These are phyloP conservation scores for Chytriomyces confervae DNA, from an alignment of 192 early-diverging fungal species.

Conservation along the genomic window DNA sequence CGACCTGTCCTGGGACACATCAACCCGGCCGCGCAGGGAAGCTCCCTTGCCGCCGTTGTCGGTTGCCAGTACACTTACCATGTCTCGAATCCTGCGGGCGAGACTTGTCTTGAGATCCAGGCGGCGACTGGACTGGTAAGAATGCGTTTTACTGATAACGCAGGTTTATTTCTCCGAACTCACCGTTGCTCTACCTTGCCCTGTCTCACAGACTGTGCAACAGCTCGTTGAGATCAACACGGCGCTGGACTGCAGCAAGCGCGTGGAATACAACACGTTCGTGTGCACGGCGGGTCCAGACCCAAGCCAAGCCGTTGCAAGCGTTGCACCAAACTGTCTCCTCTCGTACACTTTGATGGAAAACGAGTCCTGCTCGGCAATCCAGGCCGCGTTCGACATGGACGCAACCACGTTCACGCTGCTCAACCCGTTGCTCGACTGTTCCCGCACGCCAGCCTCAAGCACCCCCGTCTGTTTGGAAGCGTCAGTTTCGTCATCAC, in stretches of 20 bases:
- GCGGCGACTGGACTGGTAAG: conserved; percentile 29
- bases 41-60: conserved; percentile 10
- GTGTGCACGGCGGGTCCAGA: not conserved
- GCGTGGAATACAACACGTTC: not conserved
- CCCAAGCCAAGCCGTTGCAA: not conserved
- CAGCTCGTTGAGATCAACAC: conserved; percentile 1
- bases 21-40: not conserved
- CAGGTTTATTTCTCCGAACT: not conserved
- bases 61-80: not conserved
- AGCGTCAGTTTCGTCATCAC: not conserved
- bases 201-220: not conserved
- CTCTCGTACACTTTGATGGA: not conserved
- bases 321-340: not conserved
- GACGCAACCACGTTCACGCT: conserved; percentile 3
- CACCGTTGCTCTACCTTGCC: no score
- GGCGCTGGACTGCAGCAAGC: conserved; percentile 8
- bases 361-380: conserved; percentile 20
- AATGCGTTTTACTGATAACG: not conserved
- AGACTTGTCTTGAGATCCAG: not conserved
- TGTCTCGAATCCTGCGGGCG: not conserved
- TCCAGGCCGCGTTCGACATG: conserved; percentile 10
- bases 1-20: not conserved
- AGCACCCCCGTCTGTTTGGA: conserved; percentile 7
- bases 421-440: conserved; percentile 5
- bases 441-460: not conserved